A percentile compares a stretch with the other conserved stretches of the same genome.
Conservation (phyloP, 371 early-diverging fungal species). For the Mucor velutinosus region DNA sequence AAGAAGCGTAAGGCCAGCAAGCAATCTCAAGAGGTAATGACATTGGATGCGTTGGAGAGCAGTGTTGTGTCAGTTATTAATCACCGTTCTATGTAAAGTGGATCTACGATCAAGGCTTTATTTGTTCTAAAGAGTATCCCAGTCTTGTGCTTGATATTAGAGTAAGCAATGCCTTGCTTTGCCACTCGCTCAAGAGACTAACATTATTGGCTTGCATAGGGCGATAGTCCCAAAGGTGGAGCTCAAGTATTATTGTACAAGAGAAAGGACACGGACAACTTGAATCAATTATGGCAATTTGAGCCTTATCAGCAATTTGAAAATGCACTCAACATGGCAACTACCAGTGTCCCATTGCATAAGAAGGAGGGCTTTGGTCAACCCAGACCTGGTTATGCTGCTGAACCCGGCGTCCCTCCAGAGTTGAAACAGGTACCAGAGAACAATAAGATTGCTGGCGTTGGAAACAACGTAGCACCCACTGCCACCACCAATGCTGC, state of each 20-base stretch:
- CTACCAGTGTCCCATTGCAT: conserved; percentile 35
- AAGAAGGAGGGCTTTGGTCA: conserved; percentile 48
- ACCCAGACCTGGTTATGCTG: conserved; percentile 50
- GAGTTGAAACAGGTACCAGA: conserved; percentile 42
- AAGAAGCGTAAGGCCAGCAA: conserved; percentile 41
- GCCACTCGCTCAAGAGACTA: neutral
- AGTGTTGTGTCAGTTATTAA: neutral
- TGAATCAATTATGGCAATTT: conserved; percentile 51
- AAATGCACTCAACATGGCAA: conserved; percentile 37
- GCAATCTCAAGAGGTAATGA: conserved; percentile 48
- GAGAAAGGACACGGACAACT: conserved; percentile 46
- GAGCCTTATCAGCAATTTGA: conserved; percentile 48
- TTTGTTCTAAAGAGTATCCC: conserved; percentile 44
- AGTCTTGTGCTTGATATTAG: conserved; percentile 52
- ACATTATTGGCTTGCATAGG: conserved; percentile 18
- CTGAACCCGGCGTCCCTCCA: conserved; percentile 46
- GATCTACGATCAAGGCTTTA: conserved; percentile 46
- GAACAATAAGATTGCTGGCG: conserved; percentile 44
- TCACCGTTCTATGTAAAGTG: too few relatives aligned
- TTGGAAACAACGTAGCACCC: conserved; percentile 28
- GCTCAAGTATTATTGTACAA: conserved; percentile 48
- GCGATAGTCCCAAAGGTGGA: conserved; percentile 47
- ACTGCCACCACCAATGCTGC: conserved; percentile 14
- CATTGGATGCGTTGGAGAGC: neutral
- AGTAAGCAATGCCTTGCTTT: conserved; percentile 19